Evolutionary conservation across 371 early-diverging fungal genomes (phyloP).

Genomic region (Lichtheimia ramosa): DNA sequence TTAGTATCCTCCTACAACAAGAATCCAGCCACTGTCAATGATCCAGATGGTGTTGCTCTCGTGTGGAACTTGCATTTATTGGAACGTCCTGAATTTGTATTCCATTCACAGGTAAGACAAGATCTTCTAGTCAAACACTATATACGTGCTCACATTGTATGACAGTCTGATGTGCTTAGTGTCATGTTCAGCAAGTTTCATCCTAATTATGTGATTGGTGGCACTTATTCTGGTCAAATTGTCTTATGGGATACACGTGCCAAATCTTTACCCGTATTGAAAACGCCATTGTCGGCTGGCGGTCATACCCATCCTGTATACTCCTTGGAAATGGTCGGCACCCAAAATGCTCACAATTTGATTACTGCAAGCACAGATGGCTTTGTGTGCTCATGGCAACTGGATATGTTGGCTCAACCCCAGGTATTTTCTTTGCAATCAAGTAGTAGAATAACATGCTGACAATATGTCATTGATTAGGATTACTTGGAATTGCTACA

Average conservation of each 20-base stretch:
- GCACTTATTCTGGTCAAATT: slow-evolving; percentile 96
- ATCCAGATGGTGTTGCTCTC: slow-evolving; percentile 90
- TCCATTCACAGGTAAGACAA: slow-evolving; percentile 82
- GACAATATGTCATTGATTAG: slow-evolving; percentile 21
- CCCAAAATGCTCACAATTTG: slow-evolving; percentile 91
- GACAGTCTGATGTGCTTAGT: slow-evolving; percentile 88
- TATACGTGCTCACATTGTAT: no score
- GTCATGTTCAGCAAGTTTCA: slow-evolving; percentile 90
- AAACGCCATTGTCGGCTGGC: slow-evolving; percentile 84
- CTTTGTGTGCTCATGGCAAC: slow-evolving; percentile 92
- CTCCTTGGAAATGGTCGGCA: slow-evolving; percentile 86
- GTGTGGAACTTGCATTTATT: slow-evolving; percentile 91
- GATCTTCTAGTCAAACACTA: no score
- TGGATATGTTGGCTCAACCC: slow-evolving; percentile 96
- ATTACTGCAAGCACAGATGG: slow-evolving; percentile 94
- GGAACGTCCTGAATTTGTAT: slow-evolving; percentile 92
- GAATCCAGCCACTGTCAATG: slow-evolving; percentile 80
- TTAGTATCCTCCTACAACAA: slow-evolving; percentile 89
- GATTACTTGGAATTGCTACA: slow-evolving; percentile 82
- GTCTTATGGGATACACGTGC: slow-evolving; percentile 95
- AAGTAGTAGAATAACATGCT: no score
- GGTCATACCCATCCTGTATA: slow-evolving; percentile 98
- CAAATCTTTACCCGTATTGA: slow-evolving; percentile 80
- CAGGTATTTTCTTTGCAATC: slow-evolving; percentile 40
- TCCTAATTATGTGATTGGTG: slow-evolving; percentile 89